These are phyloP conservation scores for Claviceps purpurea DNA, from an alignment of 2,329 filamentous ascomycete species.

Conservation along the genomic window DNA sequence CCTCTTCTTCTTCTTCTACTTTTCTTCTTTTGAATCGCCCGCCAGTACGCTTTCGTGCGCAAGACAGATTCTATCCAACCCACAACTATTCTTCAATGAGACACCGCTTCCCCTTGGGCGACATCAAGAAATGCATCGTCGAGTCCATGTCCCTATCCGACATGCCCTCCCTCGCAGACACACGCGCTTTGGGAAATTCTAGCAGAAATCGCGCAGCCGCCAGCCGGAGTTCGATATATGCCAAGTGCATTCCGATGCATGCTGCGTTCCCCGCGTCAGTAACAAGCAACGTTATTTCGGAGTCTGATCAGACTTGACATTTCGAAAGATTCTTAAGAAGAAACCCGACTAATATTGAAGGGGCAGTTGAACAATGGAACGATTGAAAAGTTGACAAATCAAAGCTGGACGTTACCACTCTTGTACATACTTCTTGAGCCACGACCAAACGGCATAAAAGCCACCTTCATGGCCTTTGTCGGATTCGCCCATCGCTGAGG, in stretches of 20 bases:
- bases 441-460: conserved; percentile 38
- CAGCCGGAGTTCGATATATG: conserved; percentile 40
- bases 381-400: too few species aligned
- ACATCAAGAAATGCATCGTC: conserved; percentile 19
- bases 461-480: conserved; percentile 29
- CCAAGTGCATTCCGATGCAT: conserved; percentile 30
- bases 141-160: conserved; percentile 23
- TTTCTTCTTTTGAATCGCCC: too few species aligned
- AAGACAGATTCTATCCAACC: too few species aligned
- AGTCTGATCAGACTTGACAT: too few species aligned
- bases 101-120: conserved; percentile 19
- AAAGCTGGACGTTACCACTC: not conserved
- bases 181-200: conserved; percentile 24
- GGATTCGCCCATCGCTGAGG: conserved; percentile 9
- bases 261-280: too few species aligned
- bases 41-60: too few species aligned
- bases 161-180: conserved; percentile 21
- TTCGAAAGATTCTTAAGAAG: too few species aligned
- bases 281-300: too few species aligned
- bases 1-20: too few species aligned
- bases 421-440: conserved; percentile 28
- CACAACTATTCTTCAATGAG: conserved; percentile 11
- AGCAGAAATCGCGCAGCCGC: conserved; percentile 38
- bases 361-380: too few species aligned
- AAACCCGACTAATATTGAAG: too few species aligned